phyloP scores from a whole-genome alignment of 495 filamentous ascomycete genomes.

The Talaromyces nanjingensis region DNA sequence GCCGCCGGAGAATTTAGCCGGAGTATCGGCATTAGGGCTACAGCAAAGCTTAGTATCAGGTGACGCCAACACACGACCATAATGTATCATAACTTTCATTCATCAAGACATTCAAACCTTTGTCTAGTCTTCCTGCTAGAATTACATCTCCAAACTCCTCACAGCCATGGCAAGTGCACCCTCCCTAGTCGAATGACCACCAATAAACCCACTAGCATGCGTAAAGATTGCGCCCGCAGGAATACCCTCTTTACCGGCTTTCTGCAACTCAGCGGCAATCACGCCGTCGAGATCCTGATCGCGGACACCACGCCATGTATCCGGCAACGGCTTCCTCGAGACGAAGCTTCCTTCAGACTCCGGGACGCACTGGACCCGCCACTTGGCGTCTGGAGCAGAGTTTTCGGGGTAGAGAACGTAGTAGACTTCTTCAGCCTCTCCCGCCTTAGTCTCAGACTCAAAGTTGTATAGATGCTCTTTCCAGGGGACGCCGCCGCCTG shows the following conservation, averaged over 20 bases:
- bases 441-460: slow-evolving; percentile 49
- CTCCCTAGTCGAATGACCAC: slow-evolving; percentile 84
- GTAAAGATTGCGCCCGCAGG: slow-evolving; percentile 76
- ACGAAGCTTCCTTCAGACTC: slow-evolving; percentile 75
- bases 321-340: slow-evolving; percentile 83
- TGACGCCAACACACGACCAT: not conserved
- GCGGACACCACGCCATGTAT: slow-evolving; percentile 82
- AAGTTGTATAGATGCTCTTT: slow-evolving; percentile 90
- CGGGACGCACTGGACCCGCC: slow-evolving; percentile 87
- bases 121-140: not conserved
- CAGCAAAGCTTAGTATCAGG: too few species aligned
- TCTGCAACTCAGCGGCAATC: slow-evolving; percentile 52
- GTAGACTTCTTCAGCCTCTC: slow-evolving; percentile 44
- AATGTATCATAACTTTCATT: not conserved
- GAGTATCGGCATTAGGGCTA: too few species aligned
- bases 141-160: slow-evolving; percentile 49
- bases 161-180: slow-evolving; percentile 84
- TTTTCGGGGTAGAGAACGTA: slow-evolving; percentile 95
- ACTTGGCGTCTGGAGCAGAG: slow-evolving; percentile 61
- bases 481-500: slow-evolving; percentile 75
- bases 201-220: slow-evolving; percentile 92
- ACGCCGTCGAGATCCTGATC: slow-evolving; percentile 76
- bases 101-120: not conserved
- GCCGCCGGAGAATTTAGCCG: too few species aligned
- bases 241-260: slow-evolving; percentile 29